Base-by-base conservation (phyloP, 805 yeast species). In the Candida vartiovaarae region DNA sequence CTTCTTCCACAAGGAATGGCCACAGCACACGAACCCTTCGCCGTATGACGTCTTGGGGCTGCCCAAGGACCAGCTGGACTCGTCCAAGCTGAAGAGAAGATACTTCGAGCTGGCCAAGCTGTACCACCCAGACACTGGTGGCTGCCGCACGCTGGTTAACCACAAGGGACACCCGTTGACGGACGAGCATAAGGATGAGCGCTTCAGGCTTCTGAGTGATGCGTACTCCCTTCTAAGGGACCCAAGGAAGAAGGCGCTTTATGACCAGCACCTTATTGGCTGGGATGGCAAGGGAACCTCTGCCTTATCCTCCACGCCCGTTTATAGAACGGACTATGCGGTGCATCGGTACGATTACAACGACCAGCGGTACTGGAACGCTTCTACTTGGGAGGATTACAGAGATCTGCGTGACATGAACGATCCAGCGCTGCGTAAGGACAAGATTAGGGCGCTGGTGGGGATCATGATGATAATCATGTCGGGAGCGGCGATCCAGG, bases 111-210 rank as follows among this genome's bases (percentile, higher is more conserved):
- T 78, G 38, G 89, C 89, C 8, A 85, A 84, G 60, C 57, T 80
- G 8, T 89, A 89, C 54, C 96, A 89, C 59, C 96, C 97, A 0
- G 97, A 89, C 57, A 59, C 73, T 3, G 54, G 68, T 3, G 47
- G 54, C 15, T 59, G 61, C 31, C 44, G 49, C 0, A 51, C 62
- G 0, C 38, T 51, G 3, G 31, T 59, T 7, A 60, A 63, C 33
- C 60, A 59, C 34, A 46, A 55, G 20, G 69, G 72, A 4, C 38
- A 51, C 10, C 46, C 49, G 4, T 59, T 75, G 26, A 59, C 63
- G 3, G 51, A 42, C 5, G 64, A 59, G 10, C 58, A 51, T 43
- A 73, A 70, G 46, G 49, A 34, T 24, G 60, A 58, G 10, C 40
- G 61, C 27, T 78, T 87, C 74, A 66, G 77, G 52, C 59, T 67